A percentile compares a stretch with the other conserved stretches of the same genome.
Evolutionary conservation across 352 stramenopile species (phyloP).

Genomic region (Phytophthora europaea): DNA sequence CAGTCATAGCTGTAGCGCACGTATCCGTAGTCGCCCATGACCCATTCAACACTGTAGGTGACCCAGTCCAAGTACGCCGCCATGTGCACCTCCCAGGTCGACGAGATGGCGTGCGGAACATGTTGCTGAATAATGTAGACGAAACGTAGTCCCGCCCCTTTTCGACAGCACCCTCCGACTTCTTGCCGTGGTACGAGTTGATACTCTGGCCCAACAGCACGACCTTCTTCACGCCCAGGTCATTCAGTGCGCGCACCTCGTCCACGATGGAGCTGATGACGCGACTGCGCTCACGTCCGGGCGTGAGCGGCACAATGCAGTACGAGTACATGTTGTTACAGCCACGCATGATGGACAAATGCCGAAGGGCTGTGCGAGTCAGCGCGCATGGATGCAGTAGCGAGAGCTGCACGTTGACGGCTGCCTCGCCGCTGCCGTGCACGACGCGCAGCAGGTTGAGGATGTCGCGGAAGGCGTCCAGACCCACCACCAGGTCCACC

Average conservation of each 20-base stretch:
- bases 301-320: slow-evolving; percentile 99
- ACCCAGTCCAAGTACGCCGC: too few species aligned
- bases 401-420: slow-evolving; percentile 97
- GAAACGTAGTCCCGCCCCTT: slow-evolving; percentile 83
- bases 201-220: slow-evolving; percentile 99
- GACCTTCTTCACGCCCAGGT: slow-evolving; percentile 97
- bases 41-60: too few species aligned
- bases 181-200: slow-evolving; percentile 99
- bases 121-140: slow-evolving; percentile 96
- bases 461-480: slow-evolving; percentile 99
- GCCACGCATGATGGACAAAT: slow-evolving; percentile 99
- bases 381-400: slow-evolving; percentile 95
- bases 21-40: too few species aligned
- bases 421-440: slow-evolving; percentile 67
- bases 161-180: slow-evolving; percentile 73
- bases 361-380: slow-evolving; percentile 89
- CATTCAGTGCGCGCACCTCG: slow-evolving; percentile 92
- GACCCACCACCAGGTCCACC: slow-evolving; percentile 98
- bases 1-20: too few species aligned
- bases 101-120: too few species aligned
- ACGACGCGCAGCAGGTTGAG: slow-evolving; percentile 94
- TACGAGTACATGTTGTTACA: slow-evolving; percentile 99
- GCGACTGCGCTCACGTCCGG: slow-evolving; percentile 95
- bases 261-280: slow-evolving; percentile 95
- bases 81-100: too few species aligned